Evolutionary conservation across 202 grass and related monocot genomes (phyloP).

Genomic region (Schoenoplectus tabernaemontani): DNA sequence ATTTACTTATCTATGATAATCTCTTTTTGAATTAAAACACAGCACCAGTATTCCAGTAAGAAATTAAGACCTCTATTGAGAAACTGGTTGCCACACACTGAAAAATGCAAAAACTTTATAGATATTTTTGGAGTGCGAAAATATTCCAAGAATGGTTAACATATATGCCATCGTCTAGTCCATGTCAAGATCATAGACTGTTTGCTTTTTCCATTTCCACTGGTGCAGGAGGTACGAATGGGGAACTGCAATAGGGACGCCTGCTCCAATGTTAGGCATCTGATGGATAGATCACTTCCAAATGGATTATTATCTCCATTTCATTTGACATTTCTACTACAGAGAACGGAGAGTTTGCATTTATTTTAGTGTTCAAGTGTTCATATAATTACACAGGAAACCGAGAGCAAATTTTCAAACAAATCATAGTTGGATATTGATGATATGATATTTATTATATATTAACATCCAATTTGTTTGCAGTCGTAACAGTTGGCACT

Average conservation of each 20-base stretch:
- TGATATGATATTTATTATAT: too few relatives aligned
- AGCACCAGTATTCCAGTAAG: not conserved
- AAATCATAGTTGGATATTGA: too few relatives aligned
- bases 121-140: not conserved
- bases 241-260: constrained; percentile 8
- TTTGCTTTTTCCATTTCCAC: constrained; percentile 18
- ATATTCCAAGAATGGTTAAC: constrained; percentile 20
- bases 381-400: too few relatives aligned
- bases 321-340: too few relatives aligned
- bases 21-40: not conserved
- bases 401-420: too few relatives aligned
- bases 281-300: constrained; percentile 10
- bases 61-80: constrained; percentile 10
- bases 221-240: constrained; percentile 15
- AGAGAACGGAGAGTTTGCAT: too few relatives aligned
- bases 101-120: not conserved
- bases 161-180: constrained; percentile 21
- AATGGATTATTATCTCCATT: not conserved
- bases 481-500: not conserved
- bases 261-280: constrained; percentile 16
- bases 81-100: not conserved
- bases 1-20: not conserved
- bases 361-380: too few relatives aligned
- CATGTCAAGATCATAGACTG: constrained; percentile 20
- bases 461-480: not conserved